phyloP scores from a whole-genome alignment of 140 eudicot species.

The Ambrosia hybrid region DNA sequence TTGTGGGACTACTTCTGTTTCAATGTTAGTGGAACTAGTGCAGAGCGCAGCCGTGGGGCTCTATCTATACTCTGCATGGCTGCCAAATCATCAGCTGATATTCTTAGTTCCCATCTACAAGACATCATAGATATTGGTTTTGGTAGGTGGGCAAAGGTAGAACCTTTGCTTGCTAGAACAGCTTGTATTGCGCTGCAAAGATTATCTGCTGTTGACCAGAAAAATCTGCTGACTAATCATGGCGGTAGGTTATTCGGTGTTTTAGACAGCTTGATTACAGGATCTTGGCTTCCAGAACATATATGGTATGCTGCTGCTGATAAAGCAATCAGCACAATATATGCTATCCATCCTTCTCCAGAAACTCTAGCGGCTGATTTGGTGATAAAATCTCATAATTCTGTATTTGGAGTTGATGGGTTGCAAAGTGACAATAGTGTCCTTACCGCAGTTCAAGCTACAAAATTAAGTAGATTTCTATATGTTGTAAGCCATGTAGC shows the following conservation, averaged over 20 bases:
- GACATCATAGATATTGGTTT: constrained; percentile 95
- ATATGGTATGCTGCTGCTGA: constrained; percentile 97
- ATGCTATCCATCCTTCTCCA: constrained; percentile 87
- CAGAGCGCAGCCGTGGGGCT: constrained; percentile 95
- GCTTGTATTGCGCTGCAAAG: constrained; percentile 92
- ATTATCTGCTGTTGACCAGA: constrained; percentile 75
- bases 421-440: constrained; percentile 48
- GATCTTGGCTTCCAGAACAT: constrained; percentile 78
- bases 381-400: constrained; percentile 54
- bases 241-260: constrained; percentile 79
- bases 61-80: constrained; percentile 90
- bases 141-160: constrained; percentile 96
- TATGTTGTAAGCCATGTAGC: constrained; percentile 86
- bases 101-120: constrained; percentile 87
- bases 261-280: constrained; percentile 69
- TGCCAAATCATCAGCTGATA: constrained; percentile 73
- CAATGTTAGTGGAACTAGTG: constrained; percentile 79
- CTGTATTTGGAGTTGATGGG: constrained; percentile 58
- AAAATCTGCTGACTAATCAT: constrained; percentile 63
- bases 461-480: constrained; percentile 66
- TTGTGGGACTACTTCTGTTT: constrained; percentile 98
- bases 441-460: constrained; percentile 60
- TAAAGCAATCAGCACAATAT: constrained; percentile 79
- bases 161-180: constrained; percentile 94
- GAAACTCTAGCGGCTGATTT: constrained; percentile 78